phyloP scores from a whole-genome alignment of 345 rosid species.

The Zanthoxylum bungeanum region DNA sequence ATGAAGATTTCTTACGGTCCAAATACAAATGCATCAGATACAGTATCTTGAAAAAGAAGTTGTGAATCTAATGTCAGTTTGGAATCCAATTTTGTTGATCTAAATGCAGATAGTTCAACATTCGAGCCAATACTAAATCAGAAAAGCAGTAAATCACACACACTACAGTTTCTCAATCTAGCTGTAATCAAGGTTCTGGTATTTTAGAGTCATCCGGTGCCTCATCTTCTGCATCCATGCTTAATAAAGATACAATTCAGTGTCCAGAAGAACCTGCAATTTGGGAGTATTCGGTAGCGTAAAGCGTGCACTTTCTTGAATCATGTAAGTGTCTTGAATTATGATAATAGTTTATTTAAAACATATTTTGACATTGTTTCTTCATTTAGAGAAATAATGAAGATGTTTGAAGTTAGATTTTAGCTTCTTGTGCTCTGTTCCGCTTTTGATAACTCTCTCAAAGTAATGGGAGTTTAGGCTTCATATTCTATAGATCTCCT shows the following conservation, averaged over 20 bases:
- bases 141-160: constrained; percentile 37
- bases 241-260: constrained; percentile 22
- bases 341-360: neutral
- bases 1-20: constrained; percentile 19
- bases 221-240: constrained; percentile 19
- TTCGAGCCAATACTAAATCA: constrained; percentile 11
- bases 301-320: constrained; percentile 68
- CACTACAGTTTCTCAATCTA: constrained; percentile 18
- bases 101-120: constrained; percentile 21
- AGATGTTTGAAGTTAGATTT: neutral
- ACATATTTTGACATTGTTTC: neutral
- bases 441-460: neutral
- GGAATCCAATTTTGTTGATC: constrained; percentile 35
- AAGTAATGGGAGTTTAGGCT: neutral
- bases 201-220: constrained; percentile 16
- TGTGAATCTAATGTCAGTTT: constrained; percentile 22
- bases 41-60: constrained; percentile 44
- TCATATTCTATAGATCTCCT: neutral
- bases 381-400: neutral
- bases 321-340: constrained; percentile 50
- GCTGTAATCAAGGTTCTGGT: constrained; percentile 4
- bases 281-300: constrained; percentile 90
- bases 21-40: constrained; percentile 3
- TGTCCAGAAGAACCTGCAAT: constrained; percentile 28
- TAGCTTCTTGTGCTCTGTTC: neutral